phyloP scores from a whole-genome alignment of 1,284 basidiomycete genomes.

The Mycena citricolor region DNA sequence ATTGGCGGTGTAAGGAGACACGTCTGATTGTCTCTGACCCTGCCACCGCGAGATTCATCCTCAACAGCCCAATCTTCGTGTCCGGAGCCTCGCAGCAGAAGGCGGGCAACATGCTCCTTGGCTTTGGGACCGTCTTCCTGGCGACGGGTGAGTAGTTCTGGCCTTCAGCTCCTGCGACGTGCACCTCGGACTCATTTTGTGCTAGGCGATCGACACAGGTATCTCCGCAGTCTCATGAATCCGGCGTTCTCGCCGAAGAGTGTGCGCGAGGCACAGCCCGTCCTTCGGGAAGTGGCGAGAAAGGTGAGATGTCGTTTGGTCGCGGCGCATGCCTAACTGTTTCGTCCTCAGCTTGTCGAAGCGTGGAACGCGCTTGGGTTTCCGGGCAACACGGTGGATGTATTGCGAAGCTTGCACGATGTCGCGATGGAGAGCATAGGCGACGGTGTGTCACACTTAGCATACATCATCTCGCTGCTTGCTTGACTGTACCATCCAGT shows the following conservation, averaged over 20 bases:
- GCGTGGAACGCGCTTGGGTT: slow-evolving; percentile 12
- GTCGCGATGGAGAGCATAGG: slow-evolving; percentile 10
- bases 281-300: slow-evolving; percentile 1
- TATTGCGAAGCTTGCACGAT: slow-evolving; percentile 1
- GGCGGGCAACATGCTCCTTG: slow-evolving; percentile 4
- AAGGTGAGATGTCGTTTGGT: slow-evolving; percentile 5
- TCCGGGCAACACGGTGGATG: slow-evolving; percentile 6
- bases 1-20: slow-evolving; percentile 1
- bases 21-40: slow-evolving; percentile 15
- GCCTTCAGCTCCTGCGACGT: neutral
- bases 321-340: too few species aligned
- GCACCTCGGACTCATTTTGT: neutral
- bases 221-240: slow-evolving; percentile 14
- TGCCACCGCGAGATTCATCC: slow-evolving; percentile 1
- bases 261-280: slow-evolving; percentile 7
- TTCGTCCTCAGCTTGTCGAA: slow-evolving; percentile 7
- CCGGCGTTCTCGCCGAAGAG: slow-evolving; percentile 13
- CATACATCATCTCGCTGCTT: too few species aligned
- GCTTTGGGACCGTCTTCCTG: slow-evolving; percentile 7
- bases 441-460: neutral
- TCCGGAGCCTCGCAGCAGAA: slow-evolving; percentile 7
- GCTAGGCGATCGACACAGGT: slow-evolving; percentile 6
- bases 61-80: slow-evolving; percentile 9
- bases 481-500: neutral
- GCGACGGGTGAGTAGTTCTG: slow-evolving; percentile 2